Evolutionary conservation across 768 basidiomycete species (phyloP).

Genomic region (Hortiboletus flavorubellus): DNA sequence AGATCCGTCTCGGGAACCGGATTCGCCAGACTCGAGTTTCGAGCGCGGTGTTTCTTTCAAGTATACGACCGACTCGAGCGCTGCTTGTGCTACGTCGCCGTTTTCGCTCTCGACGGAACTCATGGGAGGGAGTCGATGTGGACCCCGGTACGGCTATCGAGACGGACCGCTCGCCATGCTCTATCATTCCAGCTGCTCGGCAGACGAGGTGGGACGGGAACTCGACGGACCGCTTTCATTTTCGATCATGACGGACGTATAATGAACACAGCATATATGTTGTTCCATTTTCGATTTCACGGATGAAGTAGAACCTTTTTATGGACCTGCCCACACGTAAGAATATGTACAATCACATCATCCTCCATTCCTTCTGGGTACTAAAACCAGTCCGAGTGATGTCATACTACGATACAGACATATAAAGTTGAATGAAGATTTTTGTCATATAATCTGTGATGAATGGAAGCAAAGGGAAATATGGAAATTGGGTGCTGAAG

Average conservation of each 20-base stretch:
- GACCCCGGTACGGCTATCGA: background rate
- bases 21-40: constrained; percentile 1
- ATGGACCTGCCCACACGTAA: background rate
- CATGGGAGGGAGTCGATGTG: background rate
- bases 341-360: constrained; percentile 27
- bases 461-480: constrained; percentile 7
- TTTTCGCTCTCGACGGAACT: background rate
- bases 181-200: background rate
- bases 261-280: background rate
- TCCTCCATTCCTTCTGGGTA: constrained; percentile 28
- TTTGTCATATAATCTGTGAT: constrained; percentile 25
- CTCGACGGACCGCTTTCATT: constrained; percentile 6
- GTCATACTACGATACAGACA: constrained; percentile 30
- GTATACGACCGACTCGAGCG: background rate
- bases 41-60: background rate
- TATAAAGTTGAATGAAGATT: constrained; percentile 22
- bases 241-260: constrained; percentile 3
- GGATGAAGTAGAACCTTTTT: background rate
- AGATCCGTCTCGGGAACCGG: background rate
- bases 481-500: background rate
- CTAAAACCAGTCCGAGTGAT: constrained; percentile 13
- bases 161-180: constrained; percentile 3
- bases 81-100: background rate
- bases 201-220: constrained; percentile 2
- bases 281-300: background rate